These are phyloP conservation scores for Talaromyces marneffei DNA, from an alignment of 2,329 filamentous ascomycete genomes.

Conservation along the genomic window DNA sequence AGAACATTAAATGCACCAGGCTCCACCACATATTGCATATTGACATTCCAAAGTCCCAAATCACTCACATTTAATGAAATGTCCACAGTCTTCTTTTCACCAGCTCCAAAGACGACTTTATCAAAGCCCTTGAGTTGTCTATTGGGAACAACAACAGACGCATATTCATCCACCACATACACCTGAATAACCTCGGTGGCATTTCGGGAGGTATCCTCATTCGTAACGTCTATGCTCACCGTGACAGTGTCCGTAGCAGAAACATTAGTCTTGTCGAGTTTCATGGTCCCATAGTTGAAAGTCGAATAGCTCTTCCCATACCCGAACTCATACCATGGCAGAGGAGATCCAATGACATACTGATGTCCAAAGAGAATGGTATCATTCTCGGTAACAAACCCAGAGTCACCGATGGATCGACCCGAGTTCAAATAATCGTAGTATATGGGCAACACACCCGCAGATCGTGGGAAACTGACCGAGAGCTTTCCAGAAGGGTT, in stretches of 20 bases:
- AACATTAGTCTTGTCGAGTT: conserved; percentile 39
- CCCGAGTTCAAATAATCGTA: conserved; percentile 69
- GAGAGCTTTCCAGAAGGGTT: conserved; percentile 62
- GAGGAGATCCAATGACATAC: conserved; percentile 57
- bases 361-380: conserved; percentile 59
- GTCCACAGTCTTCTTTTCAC: conserved; percentile 50
- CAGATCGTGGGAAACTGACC: conserved; percentile 61
- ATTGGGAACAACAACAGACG: conserved; percentile 60
- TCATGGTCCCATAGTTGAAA: conserved; percentile 49
- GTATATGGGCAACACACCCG: conserved; percentile 63
- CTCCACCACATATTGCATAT: conserved; percentile 69
- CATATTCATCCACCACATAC: conserved; percentile 59
- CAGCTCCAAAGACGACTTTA: conserved; percentile 58
- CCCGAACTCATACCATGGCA: conserved; percentile 61
- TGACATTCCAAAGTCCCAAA: conserved; percentile 52
- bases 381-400: conserved; percentile 50
- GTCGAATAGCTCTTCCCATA: conserved; percentile 61
- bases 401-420: conserved; percentile 49
- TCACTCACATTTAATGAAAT: conserved; percentile 48
- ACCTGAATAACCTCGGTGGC: conserved; percentile 64
- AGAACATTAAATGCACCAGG: conserved; percentile 60
- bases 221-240: conserved; percentile 57
- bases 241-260: conserved; percentile 52
- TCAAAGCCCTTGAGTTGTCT: conserved; percentile 61
- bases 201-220: conserved; percentile 48